Conservation (phyloP, 148 eudicot genomes). For the Amaranthus palmeri region DNA sequence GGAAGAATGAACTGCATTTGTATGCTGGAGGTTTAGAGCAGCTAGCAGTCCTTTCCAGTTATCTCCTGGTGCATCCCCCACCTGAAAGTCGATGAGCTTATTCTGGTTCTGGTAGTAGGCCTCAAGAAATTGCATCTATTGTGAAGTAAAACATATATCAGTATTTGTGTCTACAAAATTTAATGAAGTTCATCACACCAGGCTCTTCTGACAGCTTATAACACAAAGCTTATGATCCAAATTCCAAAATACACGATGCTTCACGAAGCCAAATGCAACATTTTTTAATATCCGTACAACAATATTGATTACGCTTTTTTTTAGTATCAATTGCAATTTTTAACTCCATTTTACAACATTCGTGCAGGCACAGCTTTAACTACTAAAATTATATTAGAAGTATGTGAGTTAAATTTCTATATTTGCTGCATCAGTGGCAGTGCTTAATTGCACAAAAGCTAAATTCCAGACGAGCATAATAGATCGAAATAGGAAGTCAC, state of each 20-base stretch:
- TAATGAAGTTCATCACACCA: background rate
- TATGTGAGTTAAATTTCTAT: too few relatives aligned
- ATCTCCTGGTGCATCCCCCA: conserved; percentile 30
- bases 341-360: too few relatives aligned
- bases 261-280: background rate
- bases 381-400: too few relatives aligned
- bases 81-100: conserved; percentile 37
- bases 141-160: background rate
- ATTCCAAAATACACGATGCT: background rate
- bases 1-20: conserved; percentile 27
- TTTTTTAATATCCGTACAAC: too few relatives aligned
- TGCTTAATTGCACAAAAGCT: background rate
- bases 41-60: conserved; percentile 43
- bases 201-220: background rate
- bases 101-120: conserved; percentile 36
- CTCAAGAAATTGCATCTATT: conserved; percentile 27
- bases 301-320: too few relatives aligned
- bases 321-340: too few relatives aligned
- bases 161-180: background rate
- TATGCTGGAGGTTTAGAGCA: conserved; percentile 36
- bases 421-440: too few relatives aligned
- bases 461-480: background rate
- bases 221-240: background rate
- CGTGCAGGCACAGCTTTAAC: too few relatives aligned
- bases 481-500: conserved; percentile 11